Conservation (phyloP, 768 basidiomycete genomes). For the Omphalotus guepiniiformis region DNA sequence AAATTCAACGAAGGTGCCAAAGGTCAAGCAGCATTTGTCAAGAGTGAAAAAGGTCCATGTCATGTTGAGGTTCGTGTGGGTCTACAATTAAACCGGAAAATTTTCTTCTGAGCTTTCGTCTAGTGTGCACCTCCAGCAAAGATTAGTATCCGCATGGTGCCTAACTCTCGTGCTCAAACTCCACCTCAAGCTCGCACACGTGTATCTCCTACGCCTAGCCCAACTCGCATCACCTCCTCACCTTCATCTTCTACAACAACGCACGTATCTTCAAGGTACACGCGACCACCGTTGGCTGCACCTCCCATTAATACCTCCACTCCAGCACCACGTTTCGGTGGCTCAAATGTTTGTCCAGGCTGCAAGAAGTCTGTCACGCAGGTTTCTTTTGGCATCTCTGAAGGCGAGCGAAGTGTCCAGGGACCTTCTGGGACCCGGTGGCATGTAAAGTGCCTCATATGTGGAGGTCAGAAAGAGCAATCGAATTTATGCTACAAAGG, state of each 20-base stretch:
- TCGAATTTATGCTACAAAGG: constrained; percentile 31
- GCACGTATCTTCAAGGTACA: constrained; percentile 33
- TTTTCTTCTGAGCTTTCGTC: not conserved
- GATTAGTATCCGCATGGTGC: constrained; percentile 32
- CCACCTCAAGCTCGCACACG: constrained; percentile 2
- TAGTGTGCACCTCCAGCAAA: constrained; percentile 45
- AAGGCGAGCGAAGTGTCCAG: constrained; percentile 36
- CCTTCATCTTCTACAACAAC: constrained; percentile 15
- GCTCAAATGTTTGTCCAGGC: constrained; percentile 63
- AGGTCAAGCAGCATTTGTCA: constrained; percentile 70
- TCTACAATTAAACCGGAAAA: not conserved
- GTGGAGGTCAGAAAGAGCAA: constrained; percentile 66
- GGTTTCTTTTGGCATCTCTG: constrained; percentile 77
- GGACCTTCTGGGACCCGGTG: constrained; percentile 80
- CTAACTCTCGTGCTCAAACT: constrained; percentile 1
- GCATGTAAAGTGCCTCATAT: constrained; percentile 75
- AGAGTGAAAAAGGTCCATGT: constrained; percentile 58
- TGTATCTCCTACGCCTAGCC: too few species aligned
- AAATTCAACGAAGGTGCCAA: constrained; percentile 56
- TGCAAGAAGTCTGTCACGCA: constrained; percentile 69
- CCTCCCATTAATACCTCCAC: constrained; percentile 28
- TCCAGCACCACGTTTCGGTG: constrained; percentile 54
- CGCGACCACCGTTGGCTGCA: constrained; percentile 34
- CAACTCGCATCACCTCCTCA: not conserved
- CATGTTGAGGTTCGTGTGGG: constrained; percentile 54